Evolutionary conservation across 306 rosid genomes (phyloP), one percentile per base, ranked within the genome.

Genomic region (Cucurbita maxima): DNA sequence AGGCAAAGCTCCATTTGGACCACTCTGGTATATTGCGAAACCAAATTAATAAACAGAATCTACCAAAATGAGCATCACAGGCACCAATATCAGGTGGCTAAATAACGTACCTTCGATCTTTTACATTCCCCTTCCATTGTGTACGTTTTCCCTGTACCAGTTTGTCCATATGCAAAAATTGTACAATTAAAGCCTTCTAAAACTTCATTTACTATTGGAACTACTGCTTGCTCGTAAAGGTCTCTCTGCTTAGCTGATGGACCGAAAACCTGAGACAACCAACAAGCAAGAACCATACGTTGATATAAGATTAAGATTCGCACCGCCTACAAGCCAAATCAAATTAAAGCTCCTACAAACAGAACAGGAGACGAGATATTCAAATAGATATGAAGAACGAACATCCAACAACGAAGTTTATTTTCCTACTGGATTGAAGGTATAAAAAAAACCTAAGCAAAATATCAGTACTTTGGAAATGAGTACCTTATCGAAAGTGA

Each of bases 61-160:
- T n/a, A 54, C 20, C 36, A 30, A 40, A 8, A 45, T 18, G 63
- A 22, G 72, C 61, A 77, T 37, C 30, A 58, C 30, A 45, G 10
- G 34, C 77, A 45, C 40, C 43, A 14, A 36, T 14, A 11, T 58
- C 69, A 48, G 53, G 18, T 59, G 5, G 5, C 51, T 8, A 37
- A 30, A 30, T 18, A 41, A 12, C 58, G 15, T 82, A 93, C 98
- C 98, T 88, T 90, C 8, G 98, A 52, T 80, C 85, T 87, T 82
- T 93, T 93, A 80, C 92, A 90, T 74, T 93, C 98, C 48, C 98
- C 98, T 82, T 93, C 98, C 98, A 93, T 93, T 0, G 98, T 93
- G 77, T 82, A 90, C 0, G 98, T 93, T 82, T 93, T 93, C 10
- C 98, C 96, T 0, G 96, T 92, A 63, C 98, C 98, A 14, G 98